Percentiles rank a stretch among this genome's conserved stretches.
Conservation (phyloP, 129 eudicot genomes). For the Mikania micrantha region DNA sequence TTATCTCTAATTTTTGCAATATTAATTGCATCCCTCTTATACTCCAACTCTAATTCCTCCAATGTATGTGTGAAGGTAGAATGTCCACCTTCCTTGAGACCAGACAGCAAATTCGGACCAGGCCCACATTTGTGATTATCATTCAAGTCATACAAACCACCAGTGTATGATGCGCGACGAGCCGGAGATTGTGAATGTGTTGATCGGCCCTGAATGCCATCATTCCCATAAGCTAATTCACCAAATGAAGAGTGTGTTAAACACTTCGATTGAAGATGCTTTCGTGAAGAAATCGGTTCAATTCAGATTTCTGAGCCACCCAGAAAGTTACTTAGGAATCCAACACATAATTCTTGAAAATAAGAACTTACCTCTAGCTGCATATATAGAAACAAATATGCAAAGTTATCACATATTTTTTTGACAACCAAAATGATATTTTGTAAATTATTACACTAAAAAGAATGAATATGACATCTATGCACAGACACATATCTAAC, state of each 20-base stretch:
- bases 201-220: constrained; percentile 64
- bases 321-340: constrained; percentile 55
- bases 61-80: constrained; percentile 45
- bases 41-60: constrained; percentile 78
- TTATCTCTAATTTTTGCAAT: constrained; percentile 65
- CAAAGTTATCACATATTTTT: constrained; percentile 25
- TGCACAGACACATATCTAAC: constrained; percentile 7
- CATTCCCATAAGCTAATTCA: constrained; percentile 89
- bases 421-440: neutral
- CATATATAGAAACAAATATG: constrained; percentile 43
- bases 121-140: constrained; percentile 50
- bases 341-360: constrained; percentile 68
- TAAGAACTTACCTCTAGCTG: constrained; percentile 98
- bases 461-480: constrained; percentile 20
- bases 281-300: constrained; percentile 46
- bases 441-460: neutral
- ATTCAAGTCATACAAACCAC: constrained; percentile 48
- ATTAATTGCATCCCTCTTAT: constrained; percentile 58
- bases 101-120: constrained; percentile 37
- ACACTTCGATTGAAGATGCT: constrained; percentile 58
- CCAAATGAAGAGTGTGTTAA: constrained; percentile 76
- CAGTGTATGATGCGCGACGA: constrained; percentile 34
- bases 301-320: constrained; percentile 64
- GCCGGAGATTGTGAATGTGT: constrained; percentile 80
- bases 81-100: constrained; percentile 46